Evolutionary conservation across 805 yeast genomes (phyloP), one percentile per base, ranked within the genome.

Genomic region (Pichia cabralensis): DNA sequence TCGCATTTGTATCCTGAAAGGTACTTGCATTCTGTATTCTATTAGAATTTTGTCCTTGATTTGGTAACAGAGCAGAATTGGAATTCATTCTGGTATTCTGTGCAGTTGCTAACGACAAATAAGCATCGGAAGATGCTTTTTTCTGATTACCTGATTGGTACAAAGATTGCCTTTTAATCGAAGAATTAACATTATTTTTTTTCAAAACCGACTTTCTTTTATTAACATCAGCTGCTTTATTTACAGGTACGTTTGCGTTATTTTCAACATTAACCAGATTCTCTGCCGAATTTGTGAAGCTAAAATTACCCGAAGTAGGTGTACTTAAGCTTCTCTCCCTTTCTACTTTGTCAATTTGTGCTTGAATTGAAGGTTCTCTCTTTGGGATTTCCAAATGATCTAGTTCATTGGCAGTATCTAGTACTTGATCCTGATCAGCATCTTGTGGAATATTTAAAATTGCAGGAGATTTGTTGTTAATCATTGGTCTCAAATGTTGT

Each of bases 21-120:
- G 30, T 22, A 23, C 20, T 23, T 1, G 30, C 15, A 14, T 28
- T 22, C n/a, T 29, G 36, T 15, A 31, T 26, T 15, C 25, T 33
- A 4, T 23, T 56, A 33, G 64, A 59, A 31, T 14, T 23, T 13
- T 26, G 22, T 6, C 25, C 23, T 5, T 63, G 44, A 0, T 68
- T 46, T 1, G 25, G 5, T 14, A 58, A 58, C n/a, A n/a, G n/a
- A 4, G 14, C 17, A 3, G 60, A 49, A 6, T 76, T 65, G 2
- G 89, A 80, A 55, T 81, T 81, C 37, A 79, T 50, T 39, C 86
- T 65, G 0, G 92, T 81, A 52, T 81, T 81, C 49, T 80, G 86
- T 1, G 88, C 88, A 1, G 92, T 81, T 1, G 88, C 68, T 35
- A 78, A 55, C 0, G 83, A 75, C 28, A 79, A 49, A 46, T 79